Evolutionary conservation across 148 eudicot genomes (phyloP), one percentile per base, ranked within the genome.

Genomic region (Spergularia marina): DNA sequence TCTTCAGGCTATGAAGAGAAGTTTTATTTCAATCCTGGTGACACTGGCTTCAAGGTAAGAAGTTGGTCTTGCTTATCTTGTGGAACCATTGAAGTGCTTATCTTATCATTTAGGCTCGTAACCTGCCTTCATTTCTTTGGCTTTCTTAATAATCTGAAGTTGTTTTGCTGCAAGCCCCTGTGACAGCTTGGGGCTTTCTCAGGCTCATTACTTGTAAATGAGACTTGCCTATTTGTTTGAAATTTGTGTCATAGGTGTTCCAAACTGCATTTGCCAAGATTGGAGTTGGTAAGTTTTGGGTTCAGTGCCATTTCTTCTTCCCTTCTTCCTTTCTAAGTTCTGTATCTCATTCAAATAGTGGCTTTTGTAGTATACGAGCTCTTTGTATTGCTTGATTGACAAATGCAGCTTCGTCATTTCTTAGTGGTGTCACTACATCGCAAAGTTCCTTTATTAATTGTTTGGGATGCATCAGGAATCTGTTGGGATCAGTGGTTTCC

Each of bases 401-500:
- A 23, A 51, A 2, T 66, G 21, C 49, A 39, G 61, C 61, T 54
- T 36, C 14, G 30, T 12, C 52, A 30, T 68, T 69, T 74, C 51
- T 14, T 41, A 30, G 57, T 64, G 39, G 14, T 25, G 49, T 41
- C 17, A 80, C 12, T 13, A 3, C 55, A 13, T 65, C 40, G 13
- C 20, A 13, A 64, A 11, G 12, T n/a, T 21, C 16, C 8, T 56
- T 47, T 18, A 65, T 21, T 6, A 13, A 21, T 44, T 75, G 36
- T 58, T 36, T 61, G 59, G 6, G 16, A 47, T 18, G 61, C 7
- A 56, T 21, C 75, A 92, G 99, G 90, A 76, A 95, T 95, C 80
- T 95, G 99, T 85, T 95, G 99, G 99, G 99, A 95, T 86, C 97
- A 95, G 76, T 95, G 97, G 97, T 95, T 95, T 80, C 97, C 99